Conservation (phyloP, 2,329 filamentous ascomycete genomes). For the Verticillium alfalfae region DNA sequence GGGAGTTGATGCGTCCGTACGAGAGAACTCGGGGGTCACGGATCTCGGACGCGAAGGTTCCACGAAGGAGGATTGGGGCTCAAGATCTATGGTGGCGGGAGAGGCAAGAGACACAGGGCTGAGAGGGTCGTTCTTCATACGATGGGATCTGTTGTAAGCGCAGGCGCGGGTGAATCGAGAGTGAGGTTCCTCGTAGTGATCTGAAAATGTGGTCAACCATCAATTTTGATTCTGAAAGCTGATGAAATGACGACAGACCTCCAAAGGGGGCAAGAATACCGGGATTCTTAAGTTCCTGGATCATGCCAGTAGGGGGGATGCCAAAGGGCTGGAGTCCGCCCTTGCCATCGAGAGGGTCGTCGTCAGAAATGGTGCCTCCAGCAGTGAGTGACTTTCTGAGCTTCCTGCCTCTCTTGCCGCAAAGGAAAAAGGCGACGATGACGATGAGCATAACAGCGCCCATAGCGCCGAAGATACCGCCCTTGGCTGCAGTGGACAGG, state of each 20-base stretch:
- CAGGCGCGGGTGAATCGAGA: slow-evolving; percentile 8
- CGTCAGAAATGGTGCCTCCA: neutral
- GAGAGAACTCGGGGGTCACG: slow-evolving; percentile 1
- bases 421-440: neutral
- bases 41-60: neutral
- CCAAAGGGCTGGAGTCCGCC: neutral
- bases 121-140: slow-evolving; percentile 10
- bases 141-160: slow-evolving; percentile 1
- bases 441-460: neutral
- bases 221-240: neutral
- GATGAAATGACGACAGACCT: slow-evolving; percentile 13
- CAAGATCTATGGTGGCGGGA: neutral
- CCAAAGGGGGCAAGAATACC: slow-evolving; percentile 40
- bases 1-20: slow-evolving; percentile 8
- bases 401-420: neutral
- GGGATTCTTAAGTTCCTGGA: slow-evolving; percentile 1
- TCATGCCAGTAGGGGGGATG: neutral
- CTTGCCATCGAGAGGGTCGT: neutral
- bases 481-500: neutral
- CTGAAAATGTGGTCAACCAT: slow-evolving; percentile 4
- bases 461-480: neutral
- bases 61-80: neutral
- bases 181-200: slow-evolving; percentile 9
- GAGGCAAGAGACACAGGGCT: slow-evolving; percentile 2
- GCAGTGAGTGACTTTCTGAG: neutral